Percentiles rank a stretch among this genome's conserved stretches.
These are phyloP conservation scores for Teratosphaeria zuluensis DNA, from an alignment of 2,329 filamentous ascomycete genomes.

Conservation along the genomic window DNA sequence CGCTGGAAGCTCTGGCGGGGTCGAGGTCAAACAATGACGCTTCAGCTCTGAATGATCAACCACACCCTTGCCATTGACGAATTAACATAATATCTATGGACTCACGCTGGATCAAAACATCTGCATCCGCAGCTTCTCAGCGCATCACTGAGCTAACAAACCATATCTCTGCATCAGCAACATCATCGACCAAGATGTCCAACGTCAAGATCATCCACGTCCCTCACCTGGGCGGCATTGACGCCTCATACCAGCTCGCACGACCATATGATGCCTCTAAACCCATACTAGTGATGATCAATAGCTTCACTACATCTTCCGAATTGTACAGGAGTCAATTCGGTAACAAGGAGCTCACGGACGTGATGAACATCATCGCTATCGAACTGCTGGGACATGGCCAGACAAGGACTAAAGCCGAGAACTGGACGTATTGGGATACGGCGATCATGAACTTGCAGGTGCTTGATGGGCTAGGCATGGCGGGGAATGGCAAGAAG, in stretches of 20 bases:
- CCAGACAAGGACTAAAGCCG: too few species aligned
- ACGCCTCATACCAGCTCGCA: conserved; percentile 39
- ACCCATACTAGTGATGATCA: conserved; percentile 41
- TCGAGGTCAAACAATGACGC: background rate
- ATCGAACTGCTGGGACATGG: conserved; percentile 9
- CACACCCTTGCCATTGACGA: background rate
- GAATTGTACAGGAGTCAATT: conserved; percentile 32
- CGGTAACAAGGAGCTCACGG: conserved; percentile 19
- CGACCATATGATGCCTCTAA: conserved; percentile 25
- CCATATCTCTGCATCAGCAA: background rate
- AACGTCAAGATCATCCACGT: conserved; percentile 34
- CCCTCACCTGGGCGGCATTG: conserved; percentile 42
- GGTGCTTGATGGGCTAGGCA: too few species aligned
- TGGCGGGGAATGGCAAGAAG: too few species aligned
- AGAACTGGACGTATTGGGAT: too few species aligned
- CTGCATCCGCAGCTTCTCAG: background rate
- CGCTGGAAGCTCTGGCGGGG: background rate
- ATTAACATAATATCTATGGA: background rate
- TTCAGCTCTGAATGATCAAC: background rate
- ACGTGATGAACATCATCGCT: conserved; percentile 40
- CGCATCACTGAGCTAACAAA: conserved; percentile 1
- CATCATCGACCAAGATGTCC: conserved; percentile 17
- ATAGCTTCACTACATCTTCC: conserved; percentile 35
- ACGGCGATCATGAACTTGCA: too few species aligned
- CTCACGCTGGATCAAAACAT: too few species aligned